Conservation (phyloP, 345 rosid species). For the Hibiscus syriacus region DNA sequence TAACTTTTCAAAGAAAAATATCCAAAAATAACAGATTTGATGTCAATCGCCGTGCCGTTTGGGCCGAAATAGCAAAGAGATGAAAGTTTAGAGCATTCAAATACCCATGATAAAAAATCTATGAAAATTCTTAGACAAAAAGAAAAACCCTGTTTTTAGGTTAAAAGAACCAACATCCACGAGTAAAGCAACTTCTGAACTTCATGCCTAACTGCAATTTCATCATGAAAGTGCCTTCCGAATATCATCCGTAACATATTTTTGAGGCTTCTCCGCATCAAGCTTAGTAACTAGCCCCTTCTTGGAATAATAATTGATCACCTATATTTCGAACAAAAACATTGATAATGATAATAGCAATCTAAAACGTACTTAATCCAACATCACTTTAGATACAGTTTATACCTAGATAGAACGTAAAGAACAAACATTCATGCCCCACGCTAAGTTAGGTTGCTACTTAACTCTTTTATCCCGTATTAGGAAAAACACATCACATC, state of each 20-base stretch:
- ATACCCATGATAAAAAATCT: neutral
- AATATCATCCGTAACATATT: conserved; percentile 66
- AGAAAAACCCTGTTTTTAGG: neutral
- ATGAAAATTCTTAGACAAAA: neutral
- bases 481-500: neutral
- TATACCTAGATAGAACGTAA: no score
- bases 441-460: neutral
- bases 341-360: neutral
- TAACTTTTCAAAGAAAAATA: no score
- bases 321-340: conserved; percentile 34
- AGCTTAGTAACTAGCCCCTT: conserved; percentile 61
- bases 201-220: neutral
- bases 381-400: neutral
- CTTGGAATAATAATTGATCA: conserved; percentile 69
- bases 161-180: neutral
- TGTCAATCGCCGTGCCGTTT: no score
- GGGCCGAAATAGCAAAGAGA: conserved; percentile 6
- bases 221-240: conserved; percentile 54
- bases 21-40: no score
- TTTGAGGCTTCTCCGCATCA: conserved; percentile 74
- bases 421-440: no score
- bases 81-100: neutral
- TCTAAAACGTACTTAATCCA: neutral
- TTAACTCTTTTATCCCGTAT: neutral
- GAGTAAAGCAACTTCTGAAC: neutral